These are phyloP conservation scores for Alternaria viburni DNA, from an alignment of 2,329 filamentous ascomycete genomes.

Conservation along the genomic window DNA sequence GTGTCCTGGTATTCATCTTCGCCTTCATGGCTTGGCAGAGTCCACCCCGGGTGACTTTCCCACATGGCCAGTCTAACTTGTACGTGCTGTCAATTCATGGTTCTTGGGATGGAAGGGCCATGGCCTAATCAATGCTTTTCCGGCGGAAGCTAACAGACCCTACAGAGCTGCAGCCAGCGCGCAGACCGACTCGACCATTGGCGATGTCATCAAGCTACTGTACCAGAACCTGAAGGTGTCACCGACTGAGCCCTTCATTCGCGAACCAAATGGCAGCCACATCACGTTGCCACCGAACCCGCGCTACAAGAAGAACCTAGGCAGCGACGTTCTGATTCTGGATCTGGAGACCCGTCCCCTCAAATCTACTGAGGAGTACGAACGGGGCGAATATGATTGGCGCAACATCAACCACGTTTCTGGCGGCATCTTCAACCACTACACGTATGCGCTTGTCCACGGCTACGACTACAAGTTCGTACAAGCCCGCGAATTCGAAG, in stretches of 20 bases:
- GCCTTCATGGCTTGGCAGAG: conserved; percentile 45
- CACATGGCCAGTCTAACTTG: conserved; percentile 30
- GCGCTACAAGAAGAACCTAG: conserved; percentile 41
- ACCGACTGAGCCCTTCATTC: conserved; percentile 37
- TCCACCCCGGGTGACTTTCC: conserved; percentile 33
- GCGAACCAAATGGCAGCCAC: conserved; percentile 40
- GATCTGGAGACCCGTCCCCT: conserved; percentile 47
- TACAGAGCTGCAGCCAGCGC: conserved; percentile 28
- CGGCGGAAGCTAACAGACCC: conserved; percentile 18
- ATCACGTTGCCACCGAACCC: conserved; percentile 38
- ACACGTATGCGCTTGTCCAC: conserved; percentile 52
- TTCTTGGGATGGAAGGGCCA: background rate
- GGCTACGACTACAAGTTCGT: conserved; percentile 59
- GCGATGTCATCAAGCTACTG: conserved; percentile 41
- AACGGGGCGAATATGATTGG: conserved; percentile 45
- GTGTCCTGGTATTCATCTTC: conserved; percentile 42
- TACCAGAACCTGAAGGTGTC: conserved; percentile 38
- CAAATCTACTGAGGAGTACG: conserved; percentile 37
- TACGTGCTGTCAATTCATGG: conserved; percentile 21
- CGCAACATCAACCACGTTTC: conserved; percentile 46
- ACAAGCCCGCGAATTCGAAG: conserved; percentile 48
- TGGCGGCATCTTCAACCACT: conserved; percentile 48
- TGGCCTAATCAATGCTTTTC: background rate
- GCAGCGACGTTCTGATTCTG: conserved; percentile 44
- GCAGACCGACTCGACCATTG: conserved; percentile 35